These are phyloP conservation scores for Camelina laxa DNA, from an alignment of 345 rosid genomes.

Conservation along the genomic window DNA sequence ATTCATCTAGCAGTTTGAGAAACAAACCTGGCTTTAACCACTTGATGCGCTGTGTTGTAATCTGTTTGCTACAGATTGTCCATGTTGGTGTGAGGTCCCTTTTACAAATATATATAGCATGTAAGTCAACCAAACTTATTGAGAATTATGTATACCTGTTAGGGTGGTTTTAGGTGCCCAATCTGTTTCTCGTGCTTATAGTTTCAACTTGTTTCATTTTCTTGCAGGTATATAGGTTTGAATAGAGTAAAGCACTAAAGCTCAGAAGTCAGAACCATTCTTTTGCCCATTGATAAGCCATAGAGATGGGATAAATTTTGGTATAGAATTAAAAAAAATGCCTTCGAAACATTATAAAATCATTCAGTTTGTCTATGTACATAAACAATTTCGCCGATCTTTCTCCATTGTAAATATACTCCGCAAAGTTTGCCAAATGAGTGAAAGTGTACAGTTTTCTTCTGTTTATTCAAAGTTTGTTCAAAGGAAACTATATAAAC, in stretches of 20 bases:
- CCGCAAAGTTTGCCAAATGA: slow-evolving; percentile 37
- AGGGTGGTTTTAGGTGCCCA: neutral
- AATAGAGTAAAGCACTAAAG: slow-evolving; percentile 37
- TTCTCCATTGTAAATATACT: slow-evolving; percentile 38
- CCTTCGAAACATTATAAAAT: slow-evolving; percentile 16
- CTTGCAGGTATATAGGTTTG: slow-evolving; percentile 46
- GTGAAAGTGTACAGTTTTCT: slow-evolving; percentile 39
- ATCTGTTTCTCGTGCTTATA: neutral
- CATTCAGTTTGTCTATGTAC: slow-evolving; percentile 34
- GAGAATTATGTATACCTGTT: neutral
- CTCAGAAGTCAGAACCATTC: slow-evolving; percentile 48
- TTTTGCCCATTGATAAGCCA: slow-evolving; percentile 43
- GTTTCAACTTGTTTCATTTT: slow-evolving; percentile 18
- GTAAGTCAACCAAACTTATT: slow-evolving; percentile 30
- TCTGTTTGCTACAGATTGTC: slow-evolving; percentile 36
- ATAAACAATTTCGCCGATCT: slow-evolving; percentile 10
- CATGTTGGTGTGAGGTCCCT: slow-evolving; percentile 29
- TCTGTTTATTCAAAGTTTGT: slow-evolving; percentile 19
- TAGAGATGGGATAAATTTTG: slow-evolving; percentile 42
- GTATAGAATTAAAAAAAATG: slow-evolving; percentile 34
- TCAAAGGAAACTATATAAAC: neutral
- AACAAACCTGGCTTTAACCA: slow-evolving; percentile 16
- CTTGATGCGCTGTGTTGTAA: neutral
- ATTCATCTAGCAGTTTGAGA: slow-evolving; percentile 21
- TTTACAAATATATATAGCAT: slow-evolving; percentile 26